phyloP scores from a whole-genome alignment of 2,329 filamentous ascomycete species.

The Cercospora sp. region DNA sequence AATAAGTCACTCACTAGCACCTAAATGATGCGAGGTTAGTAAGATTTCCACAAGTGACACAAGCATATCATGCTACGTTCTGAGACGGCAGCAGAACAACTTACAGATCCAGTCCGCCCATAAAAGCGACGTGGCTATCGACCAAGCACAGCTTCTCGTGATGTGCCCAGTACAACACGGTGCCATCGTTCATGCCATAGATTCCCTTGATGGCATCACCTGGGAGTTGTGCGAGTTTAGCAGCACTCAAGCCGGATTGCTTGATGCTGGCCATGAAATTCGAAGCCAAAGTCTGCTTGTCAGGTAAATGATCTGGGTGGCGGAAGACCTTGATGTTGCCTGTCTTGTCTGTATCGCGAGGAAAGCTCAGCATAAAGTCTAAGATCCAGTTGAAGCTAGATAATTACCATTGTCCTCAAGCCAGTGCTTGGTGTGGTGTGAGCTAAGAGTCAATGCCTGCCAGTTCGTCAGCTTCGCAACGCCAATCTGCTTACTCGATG shows the following conservation, averaged over 20 bases:
- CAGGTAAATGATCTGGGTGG: constrained; percentile 83
- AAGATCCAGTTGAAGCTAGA: constrained; percentile 63
- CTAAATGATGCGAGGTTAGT: neutral
- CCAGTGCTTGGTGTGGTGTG: constrained; percentile 74
- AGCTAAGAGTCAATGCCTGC: constrained; percentile 56
- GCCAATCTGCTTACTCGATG: neutral
- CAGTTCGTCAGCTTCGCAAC: neutral
- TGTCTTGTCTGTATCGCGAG: constrained; percentile 54
- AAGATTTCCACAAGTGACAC: neutral
- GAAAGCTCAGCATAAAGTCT: neutral
- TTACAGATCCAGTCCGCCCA: constrained; percentile 84
- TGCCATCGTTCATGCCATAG: constrained; percentile 78
- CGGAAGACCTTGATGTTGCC: constrained; percentile 85
- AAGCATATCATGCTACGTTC: neutral
- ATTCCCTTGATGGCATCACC: constrained; percentile 72
- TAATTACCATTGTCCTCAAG: constrained; percentile 69
- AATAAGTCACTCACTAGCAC: neutral
- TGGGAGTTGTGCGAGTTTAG: constrained; percentile 63
- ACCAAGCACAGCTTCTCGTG: constrained; percentile 88
- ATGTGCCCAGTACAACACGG: constrained; percentile 88
- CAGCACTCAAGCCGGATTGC: constrained; percentile 56
- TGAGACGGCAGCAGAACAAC: neutral
- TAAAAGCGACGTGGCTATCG: constrained; percentile 78
- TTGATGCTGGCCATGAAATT: constrained; percentile 58
- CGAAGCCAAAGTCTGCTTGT: constrained; percentile 65